A percentile compares a stretch with the other conserved stretches of the same genome.
phyloP scores from a whole-genome alignment of 768 basidiomycete genomes.

The Leucosporidium creatinivorum region DNA sequence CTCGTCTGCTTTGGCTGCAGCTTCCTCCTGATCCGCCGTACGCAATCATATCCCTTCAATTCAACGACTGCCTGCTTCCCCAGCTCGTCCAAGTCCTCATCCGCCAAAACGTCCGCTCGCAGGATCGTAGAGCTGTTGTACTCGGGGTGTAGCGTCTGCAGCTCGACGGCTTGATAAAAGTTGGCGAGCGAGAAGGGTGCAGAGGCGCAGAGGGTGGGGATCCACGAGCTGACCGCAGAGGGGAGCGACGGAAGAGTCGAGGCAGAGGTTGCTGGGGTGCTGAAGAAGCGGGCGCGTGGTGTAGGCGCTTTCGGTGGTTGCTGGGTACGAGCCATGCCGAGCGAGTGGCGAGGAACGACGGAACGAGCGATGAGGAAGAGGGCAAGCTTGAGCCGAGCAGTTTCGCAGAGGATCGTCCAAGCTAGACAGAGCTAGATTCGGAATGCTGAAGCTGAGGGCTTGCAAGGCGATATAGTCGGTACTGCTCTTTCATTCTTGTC shows the following conservation, averaged over 20 bases:
- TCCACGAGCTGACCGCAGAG: background rate
- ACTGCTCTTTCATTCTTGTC: background rate
- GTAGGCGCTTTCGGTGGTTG: too few relatives aligned
- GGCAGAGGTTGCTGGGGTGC: too few relatives aligned
- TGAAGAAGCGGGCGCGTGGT: too few relatives aligned
- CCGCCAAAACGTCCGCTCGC: background rate
- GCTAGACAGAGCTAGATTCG: too few relatives aligned
- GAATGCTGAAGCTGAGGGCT: too few relatives aligned
- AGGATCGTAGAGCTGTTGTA: slow-evolving; percentile 2
- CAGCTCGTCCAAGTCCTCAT: background rate
- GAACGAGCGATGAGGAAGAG: too few relatives aligned
- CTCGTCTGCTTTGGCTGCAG: background rate
- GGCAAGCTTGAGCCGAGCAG: too few relatives aligned
- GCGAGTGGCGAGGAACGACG: too few relatives aligned
- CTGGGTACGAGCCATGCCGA: too few relatives aligned
- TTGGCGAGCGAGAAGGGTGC: background rate
- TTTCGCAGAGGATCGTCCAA: too few relatives aligned
- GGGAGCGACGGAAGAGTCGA: too few relatives aligned
- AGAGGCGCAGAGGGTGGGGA: background rate
- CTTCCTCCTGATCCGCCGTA: background rate
- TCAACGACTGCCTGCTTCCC: background rate
- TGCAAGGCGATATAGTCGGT: too few relatives aligned
- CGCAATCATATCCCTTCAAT: background rate
- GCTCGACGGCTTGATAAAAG: background rate
- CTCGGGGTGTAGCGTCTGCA: background rate